phyloP scores from a whole-genome alignment of 352 stramenopile species.

The Peronospora tabacina region DNA sequence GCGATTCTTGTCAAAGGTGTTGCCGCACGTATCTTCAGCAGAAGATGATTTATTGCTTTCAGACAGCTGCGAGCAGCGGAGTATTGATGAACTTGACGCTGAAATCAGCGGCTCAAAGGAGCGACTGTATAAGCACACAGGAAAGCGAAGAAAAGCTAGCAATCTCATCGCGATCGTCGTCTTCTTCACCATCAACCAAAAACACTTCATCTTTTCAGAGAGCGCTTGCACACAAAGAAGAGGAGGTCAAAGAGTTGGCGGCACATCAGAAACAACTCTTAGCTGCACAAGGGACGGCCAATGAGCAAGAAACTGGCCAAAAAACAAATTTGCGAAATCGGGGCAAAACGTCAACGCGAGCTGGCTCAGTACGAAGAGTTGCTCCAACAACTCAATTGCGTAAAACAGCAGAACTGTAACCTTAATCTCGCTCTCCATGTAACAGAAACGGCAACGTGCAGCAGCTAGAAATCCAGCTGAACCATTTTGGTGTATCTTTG shows the following conservation, averaged over 20 bases:
- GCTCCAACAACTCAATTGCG: slow-evolving; percentile 40
- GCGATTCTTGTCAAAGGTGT: slow-evolving; percentile 22
- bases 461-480: slow-evolving; percentile 15
- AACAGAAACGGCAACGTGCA: slow-evolving; percentile 30
- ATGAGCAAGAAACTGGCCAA: slow-evolving; percentile 79
- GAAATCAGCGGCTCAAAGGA: slow-evolving; percentile 31
- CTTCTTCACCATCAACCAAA: slow-evolving; percentile 12
- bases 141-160: slow-evolving; percentile 13
- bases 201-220: slow-evolving; percentile 22
- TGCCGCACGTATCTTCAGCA: slow-evolving; percentile 12
- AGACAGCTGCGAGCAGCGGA: slow-evolving; percentile 20
- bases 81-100: slow-evolving; percentile 35
- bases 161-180: slow-evolving; percentile 10
- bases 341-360: slow-evolving; percentile 30
- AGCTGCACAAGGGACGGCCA: slow-evolving; percentile 51
- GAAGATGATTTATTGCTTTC: slow-evolving; percentile 13
- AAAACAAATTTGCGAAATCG: slow-evolving; percentile 29
- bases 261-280: slow-evolving; percentile 26
- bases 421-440: slow-evolving; percentile 60
- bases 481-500: neutral
- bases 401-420: slow-evolving; percentile 66
- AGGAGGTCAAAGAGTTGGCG: slow-evolving; percentile 31
- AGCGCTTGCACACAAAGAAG: slow-evolving; percentile 33
- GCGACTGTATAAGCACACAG: slow-evolving; percentile 15
- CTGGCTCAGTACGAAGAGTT: slow-evolving; percentile 39